Percentiles rank a stretch among this genome's conserved stretches.
phyloP scores from a whole-genome alignment of 2,329 filamentous ascomycete species.

The Claviceps humidiphila region DNA sequence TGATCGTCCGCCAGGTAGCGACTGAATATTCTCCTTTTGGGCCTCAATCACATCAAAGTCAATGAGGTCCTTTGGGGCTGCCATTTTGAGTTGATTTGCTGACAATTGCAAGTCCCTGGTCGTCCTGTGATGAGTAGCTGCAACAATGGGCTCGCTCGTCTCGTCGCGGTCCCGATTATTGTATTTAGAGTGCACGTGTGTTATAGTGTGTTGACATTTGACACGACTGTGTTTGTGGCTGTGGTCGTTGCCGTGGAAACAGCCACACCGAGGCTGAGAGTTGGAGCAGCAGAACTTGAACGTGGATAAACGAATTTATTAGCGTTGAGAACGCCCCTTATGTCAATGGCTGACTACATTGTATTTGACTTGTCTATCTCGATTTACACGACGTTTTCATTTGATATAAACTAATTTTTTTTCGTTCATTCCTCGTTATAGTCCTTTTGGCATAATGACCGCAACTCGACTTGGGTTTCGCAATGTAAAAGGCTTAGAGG shows the following conservation, averaged over 20 bases:
- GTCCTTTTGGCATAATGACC: background rate
- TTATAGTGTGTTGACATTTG: slow-evolving; percentile 9
- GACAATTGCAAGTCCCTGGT: slow-evolving; percentile 5
- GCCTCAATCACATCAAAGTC: slow-evolving; percentile 88
- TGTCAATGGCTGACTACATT: background rate
- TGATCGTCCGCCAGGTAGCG: slow-evolving; percentile 74
- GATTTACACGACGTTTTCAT: background rate
- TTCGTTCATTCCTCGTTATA: slow-evolving; percentile 1
- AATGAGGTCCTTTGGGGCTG: slow-evolving; percentile 39
- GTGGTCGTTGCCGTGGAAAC: slow-evolving; percentile 8
- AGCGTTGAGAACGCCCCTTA: too few relatives aligned
- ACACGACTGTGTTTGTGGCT: background rate
- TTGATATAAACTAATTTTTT: background rate
- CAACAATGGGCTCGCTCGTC: background rate
- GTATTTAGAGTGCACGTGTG: background rate
- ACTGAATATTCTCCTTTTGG: slow-evolving; percentile 97
- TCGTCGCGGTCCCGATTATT: background rate
- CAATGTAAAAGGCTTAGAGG: slow-evolving; percentile 46
- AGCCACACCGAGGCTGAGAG: slow-evolving; percentile 4
- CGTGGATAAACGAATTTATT: too few relatives aligned
- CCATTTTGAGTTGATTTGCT: slow-evolving; percentile 28
- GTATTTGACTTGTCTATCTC: background rate
- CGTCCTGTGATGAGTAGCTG: background rate
- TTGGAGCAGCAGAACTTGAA: too few relatives aligned
- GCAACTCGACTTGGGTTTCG: background rate